Percentiles rank a stretch among this genome's conserved stretches.
Evolutionary conservation across 2,329 filamentous ascomycete genomes (phyloP).

Genomic region (Trichocomaceae sp.): DNA sequence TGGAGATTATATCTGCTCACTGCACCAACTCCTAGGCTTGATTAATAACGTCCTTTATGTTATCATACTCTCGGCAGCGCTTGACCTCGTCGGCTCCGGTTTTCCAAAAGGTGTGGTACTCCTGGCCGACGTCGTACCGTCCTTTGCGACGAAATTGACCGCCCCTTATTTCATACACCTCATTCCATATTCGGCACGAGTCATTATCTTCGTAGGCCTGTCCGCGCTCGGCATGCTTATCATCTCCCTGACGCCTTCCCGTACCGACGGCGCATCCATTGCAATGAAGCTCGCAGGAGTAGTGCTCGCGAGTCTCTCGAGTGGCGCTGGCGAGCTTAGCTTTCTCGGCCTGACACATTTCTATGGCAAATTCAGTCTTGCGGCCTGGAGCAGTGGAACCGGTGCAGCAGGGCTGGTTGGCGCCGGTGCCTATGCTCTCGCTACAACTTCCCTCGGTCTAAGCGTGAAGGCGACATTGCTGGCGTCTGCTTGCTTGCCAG

Average conservation of each 20-base stretch:
- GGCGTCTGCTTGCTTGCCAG: slow-evolving; percentile 69
- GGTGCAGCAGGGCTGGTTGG: slow-evolving; percentile 83
- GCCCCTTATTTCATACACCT: slow-evolving; percentile 91
- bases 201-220: slow-evolving; percentile 65
- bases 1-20: background rate
- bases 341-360: slow-evolving; percentile 89
- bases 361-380: slow-evolving; percentile 80
- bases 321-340: slow-evolving; percentile 80
- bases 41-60: slow-evolving; percentile 99
- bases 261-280: slow-evolving; percentile 53
- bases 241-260: slow-evolving; percentile 68
- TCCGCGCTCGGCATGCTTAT: slow-evolving; percentile 84
- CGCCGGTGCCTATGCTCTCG: slow-evolving; percentile 76
- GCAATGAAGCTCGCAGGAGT: slow-evolving; percentile 74
- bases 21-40: slow-evolving; percentile 51
- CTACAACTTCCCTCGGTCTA: slow-evolving; percentile 73
- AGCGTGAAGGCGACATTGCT: slow-evolving; percentile 68
- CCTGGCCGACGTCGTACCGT: slow-evolving; percentile 85
- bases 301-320: slow-evolving; percentile 74
- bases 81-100: slow-evolving; percentile 81
- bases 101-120: slow-evolving; percentile 89
- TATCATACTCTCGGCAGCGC: slow-evolving; percentile 87
- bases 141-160: slow-evolving; percentile 78
- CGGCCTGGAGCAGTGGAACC: slow-evolving; percentile 87
- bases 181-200: slow-evolving; percentile 70